Conservation (phyloP, 176 grass and related monocot genomes). For the Carex myosuroides region DNA sequence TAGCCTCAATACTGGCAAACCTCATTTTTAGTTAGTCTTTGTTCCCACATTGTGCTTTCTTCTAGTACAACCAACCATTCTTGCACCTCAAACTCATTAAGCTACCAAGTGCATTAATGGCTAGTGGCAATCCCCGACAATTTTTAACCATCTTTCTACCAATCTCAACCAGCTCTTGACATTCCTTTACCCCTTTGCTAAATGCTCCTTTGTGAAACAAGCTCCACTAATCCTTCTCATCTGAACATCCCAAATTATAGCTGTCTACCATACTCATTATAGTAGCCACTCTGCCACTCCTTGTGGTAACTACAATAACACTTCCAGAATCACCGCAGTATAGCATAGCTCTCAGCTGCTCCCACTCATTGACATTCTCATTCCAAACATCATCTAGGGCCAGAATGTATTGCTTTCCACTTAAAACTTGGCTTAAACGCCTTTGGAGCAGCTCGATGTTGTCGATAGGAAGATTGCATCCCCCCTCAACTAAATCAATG, state of each 20-base stretch:
- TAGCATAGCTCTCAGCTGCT: neutral
- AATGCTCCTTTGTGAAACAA: constrained; percentile 30
- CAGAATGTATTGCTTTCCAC: neutral
- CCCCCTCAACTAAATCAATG: neutral
- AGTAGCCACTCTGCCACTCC: neutral
- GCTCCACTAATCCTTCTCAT: constrained; percentile 16
- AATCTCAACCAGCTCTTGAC: neutral
- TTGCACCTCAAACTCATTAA: constrained; percentile 9
- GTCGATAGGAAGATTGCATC: no score
- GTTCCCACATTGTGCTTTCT: neutral
- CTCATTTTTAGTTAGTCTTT: neutral
- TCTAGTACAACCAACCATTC: constrained; percentile 15
- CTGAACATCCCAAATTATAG: neutral
- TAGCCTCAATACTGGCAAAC: constrained; percentile 21
- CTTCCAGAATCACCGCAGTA: constrained; percentile 16
- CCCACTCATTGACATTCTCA: constrained; percentile 6
- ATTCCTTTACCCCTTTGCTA: neutral
- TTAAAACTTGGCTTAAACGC: neutral
- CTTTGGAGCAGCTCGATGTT: neutral
- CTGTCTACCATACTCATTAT: neutral
- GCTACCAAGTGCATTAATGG: constrained; percentile 18
- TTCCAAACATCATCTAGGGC: constrained; percentile 40
- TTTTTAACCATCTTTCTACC: constrained; percentile 12
- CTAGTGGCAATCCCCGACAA: constrained; percentile 29
- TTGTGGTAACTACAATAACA: constrained; percentile 28